Conservation (phyloP, 345 rosid species). For the Euphorbia pulcherrima region DNA sequence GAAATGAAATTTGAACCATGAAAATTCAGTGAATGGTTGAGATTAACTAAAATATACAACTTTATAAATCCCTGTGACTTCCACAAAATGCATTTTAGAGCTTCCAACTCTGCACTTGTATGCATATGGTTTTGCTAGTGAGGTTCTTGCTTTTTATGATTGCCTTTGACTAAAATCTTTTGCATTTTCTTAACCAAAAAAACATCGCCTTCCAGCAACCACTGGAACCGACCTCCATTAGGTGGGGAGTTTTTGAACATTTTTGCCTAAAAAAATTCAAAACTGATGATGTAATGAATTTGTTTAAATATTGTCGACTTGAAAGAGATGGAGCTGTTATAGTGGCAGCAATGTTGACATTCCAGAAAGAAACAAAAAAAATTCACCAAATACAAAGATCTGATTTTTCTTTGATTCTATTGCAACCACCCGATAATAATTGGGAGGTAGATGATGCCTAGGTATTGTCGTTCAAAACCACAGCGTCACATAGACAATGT, state of each 20-base stretch:
- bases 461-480: not conserved
- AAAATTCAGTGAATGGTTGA: too few relatives aligned
- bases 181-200: too few relatives aligned
- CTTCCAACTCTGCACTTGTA: too few relatives aligned
- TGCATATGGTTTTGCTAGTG: too few relatives aligned
- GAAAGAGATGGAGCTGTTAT: not conserved
- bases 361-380: not conserved
- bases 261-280: not conserved
- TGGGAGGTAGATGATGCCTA: not conserved
- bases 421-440: not conserved
- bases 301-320: not conserved
- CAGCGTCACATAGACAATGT: conserved; percentile 4
- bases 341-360: not conserved
- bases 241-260: not conserved
- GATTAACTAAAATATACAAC: too few relatives aligned
- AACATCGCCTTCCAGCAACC: too few relatives aligned
- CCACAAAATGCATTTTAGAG: too few relatives aligned
- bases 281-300: not conserved
- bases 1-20: too few relatives aligned
- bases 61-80: too few relatives aligned
- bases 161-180: too few relatives aligned
- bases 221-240: not conserved
- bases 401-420: not conserved
- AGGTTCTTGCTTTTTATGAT: too few relatives aligned
- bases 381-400: not conserved